phyloP scores from a whole-genome alignment of 179 eudicot species.

The Actinidia arguta region DNA sequence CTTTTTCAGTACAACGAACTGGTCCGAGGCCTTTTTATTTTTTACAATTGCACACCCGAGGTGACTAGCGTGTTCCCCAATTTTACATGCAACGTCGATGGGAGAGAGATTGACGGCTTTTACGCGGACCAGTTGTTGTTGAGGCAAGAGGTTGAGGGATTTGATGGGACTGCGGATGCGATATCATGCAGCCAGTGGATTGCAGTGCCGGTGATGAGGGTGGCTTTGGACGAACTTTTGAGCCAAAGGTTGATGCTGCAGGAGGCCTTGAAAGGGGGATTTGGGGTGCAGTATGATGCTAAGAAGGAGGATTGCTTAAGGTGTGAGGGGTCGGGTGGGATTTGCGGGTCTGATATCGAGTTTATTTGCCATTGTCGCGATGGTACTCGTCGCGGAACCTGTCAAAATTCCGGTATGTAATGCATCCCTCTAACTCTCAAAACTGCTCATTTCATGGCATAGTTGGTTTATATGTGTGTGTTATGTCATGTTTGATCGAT shows the following conservation, averaged over 20 bases:
- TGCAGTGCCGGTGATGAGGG: background rate
- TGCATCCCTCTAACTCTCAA: background rate
- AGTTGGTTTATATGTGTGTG: background rate
- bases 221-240: background rate
- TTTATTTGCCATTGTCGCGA: conserved; percentile 14
- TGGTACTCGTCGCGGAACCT: background rate
- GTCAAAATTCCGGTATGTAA: background rate
- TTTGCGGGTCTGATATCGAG: background rate
- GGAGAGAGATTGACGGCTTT: background rate
- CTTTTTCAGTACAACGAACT: background rate
- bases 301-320: rapidly evolving
- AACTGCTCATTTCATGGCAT: background rate
- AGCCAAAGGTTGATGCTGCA: background rate
- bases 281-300: background rate
- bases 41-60: background rate
- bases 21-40: background rate
- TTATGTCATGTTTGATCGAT: too few species aligned
- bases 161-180: rapidly evolving
- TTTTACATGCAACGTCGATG: background rate
- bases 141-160: background rate
- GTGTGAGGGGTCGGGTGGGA: conserved; percentile 4
- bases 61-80: background rate
- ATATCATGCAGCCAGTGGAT: background rate
- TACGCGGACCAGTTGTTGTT: background rate
- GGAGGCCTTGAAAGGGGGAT: background rate